Evolutionary conservation across 768 basidiomycete species (phyloP).

Genomic region (Lactarius psammicola): DNA sequence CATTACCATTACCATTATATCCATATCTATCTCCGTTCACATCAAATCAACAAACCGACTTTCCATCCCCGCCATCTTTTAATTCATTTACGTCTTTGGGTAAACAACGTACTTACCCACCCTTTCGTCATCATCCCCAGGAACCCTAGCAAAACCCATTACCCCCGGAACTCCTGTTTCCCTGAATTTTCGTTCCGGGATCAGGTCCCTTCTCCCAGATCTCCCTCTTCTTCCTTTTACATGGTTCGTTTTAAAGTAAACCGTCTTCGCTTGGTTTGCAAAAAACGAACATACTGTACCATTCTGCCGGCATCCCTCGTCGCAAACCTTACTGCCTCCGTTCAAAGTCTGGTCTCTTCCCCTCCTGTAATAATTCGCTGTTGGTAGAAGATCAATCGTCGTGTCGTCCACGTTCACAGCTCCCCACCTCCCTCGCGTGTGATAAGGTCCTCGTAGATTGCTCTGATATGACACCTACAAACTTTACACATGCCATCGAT

Average conservation of each 20-base stretch:
- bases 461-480: slow-evolving; percentile 21
- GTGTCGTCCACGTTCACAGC: slow-evolving; percentile 21
- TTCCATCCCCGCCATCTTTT: slow-evolving; percentile 26
- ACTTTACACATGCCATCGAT: slow-evolving; percentile 24
- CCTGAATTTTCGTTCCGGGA: slow-evolving; percentile 20
- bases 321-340: slow-evolving; percentile 19
- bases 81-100: slow-evolving; percentile 27
- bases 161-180: slow-evolving; percentile 24
- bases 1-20: slow-evolving; percentile 21
- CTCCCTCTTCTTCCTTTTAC: slow-evolving; percentile 22
- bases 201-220: slow-evolving; percentile 16
- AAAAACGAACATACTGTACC: slow-evolving; percentile 7
- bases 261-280: slow-evolving; percentile 15
- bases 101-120: slow-evolving; percentile 27
- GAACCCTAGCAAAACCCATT: slow-evolving; percentile 23
- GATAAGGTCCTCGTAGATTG: slow-evolving; percentile 18
- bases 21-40: slow-evolving; percentile 28
- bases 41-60: slow-evolving; percentile 25
- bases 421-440: slow-evolving; percentile 12
- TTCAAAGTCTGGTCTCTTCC: not conserved
- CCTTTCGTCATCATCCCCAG: slow-evolving; percentile 23
- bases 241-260: slow-evolving; percentile 18
- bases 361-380: not conserved
- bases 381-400: slow-evolving; percentile 12
- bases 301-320: slow-evolving; percentile 21